A percentile compares a stretch with the other conserved stretches of the same genome.
Evolutionary conservation across 495 filamentous ascomycete species (phyloP).

Genomic region (Beverwykella pulmonaria): DNA sequence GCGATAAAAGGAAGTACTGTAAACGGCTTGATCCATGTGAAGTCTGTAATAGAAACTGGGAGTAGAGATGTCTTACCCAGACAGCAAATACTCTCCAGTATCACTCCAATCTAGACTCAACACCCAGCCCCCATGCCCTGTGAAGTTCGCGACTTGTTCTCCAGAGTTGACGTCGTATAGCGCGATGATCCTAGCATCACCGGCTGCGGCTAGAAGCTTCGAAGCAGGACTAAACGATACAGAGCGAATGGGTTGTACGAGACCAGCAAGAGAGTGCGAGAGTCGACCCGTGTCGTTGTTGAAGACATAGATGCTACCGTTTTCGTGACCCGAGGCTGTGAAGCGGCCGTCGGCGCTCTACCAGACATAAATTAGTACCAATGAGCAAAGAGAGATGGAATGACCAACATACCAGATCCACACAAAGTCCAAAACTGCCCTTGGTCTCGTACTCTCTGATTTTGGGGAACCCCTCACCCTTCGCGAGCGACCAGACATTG

Average conservation of each 20-base stretch:
- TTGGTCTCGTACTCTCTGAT: constrained; percentile 89
- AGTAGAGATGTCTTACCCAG: constrained; percentile 60
- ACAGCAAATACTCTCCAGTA: constrained; percentile 91
- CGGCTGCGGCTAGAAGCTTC: constrained; percentile 86
- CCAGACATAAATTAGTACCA: background rate
- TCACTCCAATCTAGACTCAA: constrained; percentile 87
- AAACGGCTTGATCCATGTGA: background rate
- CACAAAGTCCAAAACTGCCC: constrained; percentile 81
- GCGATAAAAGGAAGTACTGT: background rate
- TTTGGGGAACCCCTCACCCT: constrained; percentile 47
- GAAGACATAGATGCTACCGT: constrained; percentile 92
- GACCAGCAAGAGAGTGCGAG: constrained; percentile 79
- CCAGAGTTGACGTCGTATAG: constrained; percentile 90
- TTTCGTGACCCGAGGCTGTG: constrained; percentile 90
- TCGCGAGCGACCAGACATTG: constrained; percentile 78
- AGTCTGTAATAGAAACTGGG: background rate
- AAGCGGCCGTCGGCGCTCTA: constrained; percentile 76
- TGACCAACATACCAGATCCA: constrained; percentile 67
- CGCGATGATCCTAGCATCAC: constrained; percentile 84
- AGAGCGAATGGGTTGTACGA: constrained; percentile 79
- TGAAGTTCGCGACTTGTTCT: constrained; percentile 85
- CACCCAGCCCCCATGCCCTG: constrained; percentile 81
- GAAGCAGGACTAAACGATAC: constrained; percentile 85
- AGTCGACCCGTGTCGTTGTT: constrained; percentile 85
- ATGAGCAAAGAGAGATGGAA: background rate